Evolutionary conservation across 106 monocot genomes (phyloP).

Genomic region (Alisma plantagoaquatica): DNA sequence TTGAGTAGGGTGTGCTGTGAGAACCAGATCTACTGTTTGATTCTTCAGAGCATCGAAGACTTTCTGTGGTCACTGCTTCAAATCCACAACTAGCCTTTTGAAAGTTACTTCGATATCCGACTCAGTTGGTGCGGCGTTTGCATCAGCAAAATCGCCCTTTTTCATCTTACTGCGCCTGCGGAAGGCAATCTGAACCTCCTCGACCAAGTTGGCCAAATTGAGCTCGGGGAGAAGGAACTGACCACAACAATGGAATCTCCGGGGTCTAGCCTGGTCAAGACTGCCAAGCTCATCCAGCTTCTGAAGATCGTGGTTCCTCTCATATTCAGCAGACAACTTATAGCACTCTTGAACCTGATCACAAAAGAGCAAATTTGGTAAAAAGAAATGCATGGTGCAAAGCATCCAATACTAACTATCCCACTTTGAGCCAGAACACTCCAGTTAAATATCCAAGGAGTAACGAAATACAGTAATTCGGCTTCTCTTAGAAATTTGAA

Average conservation of each 20-base stretch:
- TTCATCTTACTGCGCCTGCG: constrained; percentile 10
- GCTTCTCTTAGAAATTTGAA: too few relatives aligned
- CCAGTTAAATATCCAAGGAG: background rate
- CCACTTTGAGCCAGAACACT: background rate
- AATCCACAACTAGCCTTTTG: constrained; percentile 13
- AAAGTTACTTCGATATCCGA: constrained; percentile 18
- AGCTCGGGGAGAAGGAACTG: constrained; percentile 20
- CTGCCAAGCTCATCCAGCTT: constrained; percentile 16
- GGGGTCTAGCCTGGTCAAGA: constrained; percentile 16
- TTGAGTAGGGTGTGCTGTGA: constrained; percentile 17
- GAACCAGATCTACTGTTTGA: constrained; percentile 19
- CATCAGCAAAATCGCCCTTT: constrained; percentile 16
- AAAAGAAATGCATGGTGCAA: too few relatives aligned
- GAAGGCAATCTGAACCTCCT: constrained; percentile 18
- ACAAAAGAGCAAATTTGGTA: background rate
- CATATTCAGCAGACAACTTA: constrained; percentile 18
- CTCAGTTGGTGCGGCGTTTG: constrained; percentile 10
- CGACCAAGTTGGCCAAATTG: constrained; percentile 15
- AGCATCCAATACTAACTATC: background rate
- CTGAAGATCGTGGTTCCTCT: constrained; percentile 12
- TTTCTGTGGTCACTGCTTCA: constrained; percentile 13
- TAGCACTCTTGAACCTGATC: constrained; percentile 20
- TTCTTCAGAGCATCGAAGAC: constrained; percentile 19
- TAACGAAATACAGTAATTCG: too few relatives aligned
- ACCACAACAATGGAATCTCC: constrained; percentile 16